phyloP scores from a whole-genome alignment of 768 basidiomycete species.

The Trametes cinnabarina region DNA sequence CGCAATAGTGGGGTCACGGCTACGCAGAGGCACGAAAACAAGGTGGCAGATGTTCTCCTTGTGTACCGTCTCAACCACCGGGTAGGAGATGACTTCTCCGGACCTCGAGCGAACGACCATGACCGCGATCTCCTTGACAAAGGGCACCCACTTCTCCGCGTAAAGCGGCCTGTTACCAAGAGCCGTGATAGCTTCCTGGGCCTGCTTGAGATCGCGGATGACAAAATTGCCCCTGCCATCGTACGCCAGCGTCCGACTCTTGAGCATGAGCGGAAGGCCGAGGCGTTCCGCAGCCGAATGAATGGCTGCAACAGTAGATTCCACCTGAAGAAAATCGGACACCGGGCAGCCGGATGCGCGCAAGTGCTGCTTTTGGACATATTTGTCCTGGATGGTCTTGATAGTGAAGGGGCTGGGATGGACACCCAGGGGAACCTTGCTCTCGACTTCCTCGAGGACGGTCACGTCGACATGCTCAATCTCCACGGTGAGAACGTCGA shows the following conservation, averaged over 20 bases:
- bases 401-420: constrained; percentile 85
- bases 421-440: constrained; percentile 32
- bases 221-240: constrained; percentile 94
- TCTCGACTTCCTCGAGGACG: constrained; percentile 63
- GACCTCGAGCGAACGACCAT: constrained; percentile 86
- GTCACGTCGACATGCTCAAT: constrained; percentile 92
- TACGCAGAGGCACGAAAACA: constrained; percentile 84
- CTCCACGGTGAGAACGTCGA: constrained; percentile 90
- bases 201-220: constrained; percentile 52
- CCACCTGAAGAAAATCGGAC: constrained; percentile 59
- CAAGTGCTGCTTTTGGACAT: constrained; percentile 64
- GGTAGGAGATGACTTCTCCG: constrained; percentile 81
- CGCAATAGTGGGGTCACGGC: constrained; percentile 50
- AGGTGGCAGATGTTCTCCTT: constrained; percentile 92
- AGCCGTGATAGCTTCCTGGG: constrained; percentile 50
- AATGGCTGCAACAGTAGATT: constrained; percentile 51
- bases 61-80: constrained; percentile 92
- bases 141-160: constrained; percentile 92
- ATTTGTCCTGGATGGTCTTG: constrained; percentile 77
- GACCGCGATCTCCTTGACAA: constrained; percentile 87
- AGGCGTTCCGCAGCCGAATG: constrained; percentile 51
- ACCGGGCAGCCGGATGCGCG: constrained; percentile 48
- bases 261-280: constrained; percentile 92
- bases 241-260: constrained; percentile 92
- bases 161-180: constrained; percentile 77